These are phyloP conservation scores for Claviceps maximensis DNA, from an alignment of 2,329 filamentous ascomycete genomes.

Conservation along the genomic window DNA sequence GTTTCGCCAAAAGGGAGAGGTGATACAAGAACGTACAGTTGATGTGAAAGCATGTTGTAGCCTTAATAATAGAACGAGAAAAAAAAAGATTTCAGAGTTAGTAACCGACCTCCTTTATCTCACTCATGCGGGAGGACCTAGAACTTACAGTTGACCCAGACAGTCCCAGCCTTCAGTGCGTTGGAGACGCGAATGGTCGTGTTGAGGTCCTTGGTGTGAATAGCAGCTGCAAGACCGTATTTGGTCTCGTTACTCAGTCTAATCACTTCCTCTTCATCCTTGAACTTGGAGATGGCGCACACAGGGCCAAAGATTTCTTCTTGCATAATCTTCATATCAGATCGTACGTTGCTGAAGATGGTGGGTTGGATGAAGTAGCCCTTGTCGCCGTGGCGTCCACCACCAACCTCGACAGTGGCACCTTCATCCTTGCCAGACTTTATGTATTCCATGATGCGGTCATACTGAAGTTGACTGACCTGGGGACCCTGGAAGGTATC, in stretches of 20 bases:
- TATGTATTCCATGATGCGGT: conserved; percentile 78
- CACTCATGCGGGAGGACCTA: not conserved
- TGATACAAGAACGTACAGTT: conserved; percentile 3
- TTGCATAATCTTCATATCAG: conserved; percentile 82
- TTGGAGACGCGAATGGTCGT: conserved; percentile 71
- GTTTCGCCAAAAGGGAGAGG: not conserved
- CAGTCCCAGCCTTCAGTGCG: conserved; percentile 55
- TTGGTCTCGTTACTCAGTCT: conserved; percentile 58
- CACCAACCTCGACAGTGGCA: conserved; percentile 44
- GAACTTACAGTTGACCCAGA: conserved; percentile 37
- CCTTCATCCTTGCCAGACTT: conserved; percentile 50
- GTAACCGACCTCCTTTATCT: not conserved
- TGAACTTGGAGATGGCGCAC: conserved; percentile 75
- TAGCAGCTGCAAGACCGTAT: conserved; percentile 72
- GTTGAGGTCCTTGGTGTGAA: conserved; percentile 74
- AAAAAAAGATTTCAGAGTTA: not conserved
- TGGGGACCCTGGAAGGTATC: conserved; percentile 83
- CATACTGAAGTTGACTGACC: conserved; percentile 73
- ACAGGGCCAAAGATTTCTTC: conserved; percentile 92
- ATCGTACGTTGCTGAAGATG: conserved; percentile 70
- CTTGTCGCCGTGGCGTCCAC: conserved; percentile 49
- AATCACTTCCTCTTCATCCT: conserved; percentile 67
- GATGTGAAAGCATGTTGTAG: conserved; percentile 43
- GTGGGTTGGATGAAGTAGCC: conserved; percentile 88
- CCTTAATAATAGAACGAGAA: conserved; percentile 7